A percentile compares a stretch with the other conserved stretches of the same genome.
These are phyloP conservation scores for Clonostachys chloroleuca DNA, from an alignment of 2,329 filamentous ascomycete genomes.

Conservation along the genomic window DNA sequence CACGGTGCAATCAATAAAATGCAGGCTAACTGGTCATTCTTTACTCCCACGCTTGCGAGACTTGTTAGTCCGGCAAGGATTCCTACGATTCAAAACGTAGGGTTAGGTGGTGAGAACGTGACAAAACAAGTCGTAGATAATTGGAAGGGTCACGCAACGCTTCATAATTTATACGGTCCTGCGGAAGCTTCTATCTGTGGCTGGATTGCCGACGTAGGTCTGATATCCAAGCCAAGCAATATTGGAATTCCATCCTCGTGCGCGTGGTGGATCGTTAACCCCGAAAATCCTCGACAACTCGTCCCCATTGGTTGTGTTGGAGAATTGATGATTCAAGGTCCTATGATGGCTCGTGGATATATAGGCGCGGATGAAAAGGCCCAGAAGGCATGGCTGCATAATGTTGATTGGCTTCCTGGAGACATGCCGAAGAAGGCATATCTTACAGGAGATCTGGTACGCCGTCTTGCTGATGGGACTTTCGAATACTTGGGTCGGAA, in stretches of 20 bases:
- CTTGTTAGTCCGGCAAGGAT: neutral
- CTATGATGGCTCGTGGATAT: constrained; percentile 10
- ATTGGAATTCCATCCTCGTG: constrained; percentile 3
- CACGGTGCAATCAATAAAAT: constrained; percentile 2
- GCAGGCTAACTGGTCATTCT: constrained; percentile 3
- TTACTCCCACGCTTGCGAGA: neutral
- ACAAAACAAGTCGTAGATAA: constrained; percentile 2
- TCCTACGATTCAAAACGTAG: constrained; percentile 1
- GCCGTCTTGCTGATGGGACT: constrained; percentile 7
- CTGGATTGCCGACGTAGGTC: neutral
- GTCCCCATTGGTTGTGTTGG: constrained; percentile 9
- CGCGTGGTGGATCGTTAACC: constrained; percentile 10
- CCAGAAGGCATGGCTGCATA: constrained; percentile 2
- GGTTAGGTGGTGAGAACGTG: constrained; percentile 4
- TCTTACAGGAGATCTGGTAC: constrained; percentile 8
- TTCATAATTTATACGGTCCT: constrained; percentile 34
- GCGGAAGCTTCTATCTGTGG: constrained; percentile 27
- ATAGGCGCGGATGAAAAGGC: constrained; percentile 1
- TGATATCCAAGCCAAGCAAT: constrained; percentile 3
- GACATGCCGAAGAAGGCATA: constrained; percentile 5
- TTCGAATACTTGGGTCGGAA: constrained; percentile 9
- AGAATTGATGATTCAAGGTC: constrained; percentile 12
- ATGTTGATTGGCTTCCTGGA: constrained; percentile 3
- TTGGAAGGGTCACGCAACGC: constrained; percentile 15
- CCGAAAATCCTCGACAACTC: constrained; percentile 5